These are phyloP conservation scores for Purshia tridentata DNA, from an alignment of 306 rosid genomes.

Conservation along the genomic window DNA sequence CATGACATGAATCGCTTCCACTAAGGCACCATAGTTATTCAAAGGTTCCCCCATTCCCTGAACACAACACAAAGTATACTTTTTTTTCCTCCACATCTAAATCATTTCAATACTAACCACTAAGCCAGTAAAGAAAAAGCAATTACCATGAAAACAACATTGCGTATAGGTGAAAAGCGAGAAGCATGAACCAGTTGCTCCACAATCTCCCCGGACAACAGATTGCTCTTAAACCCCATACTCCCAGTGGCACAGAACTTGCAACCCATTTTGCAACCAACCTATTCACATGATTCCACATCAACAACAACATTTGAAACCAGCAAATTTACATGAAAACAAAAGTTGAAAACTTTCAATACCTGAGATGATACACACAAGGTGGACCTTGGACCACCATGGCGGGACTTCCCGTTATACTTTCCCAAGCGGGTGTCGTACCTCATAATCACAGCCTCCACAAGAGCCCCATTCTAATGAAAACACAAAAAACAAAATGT, in stretches of 20 bases:
- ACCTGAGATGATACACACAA: constrained; percentile 94
- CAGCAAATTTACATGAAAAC: neutral
- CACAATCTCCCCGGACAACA: constrained; percentile 75
- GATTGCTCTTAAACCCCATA: constrained; percentile 88
- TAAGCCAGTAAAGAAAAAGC: neutral
- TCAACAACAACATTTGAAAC: neutral
- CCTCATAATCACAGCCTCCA: constrained; percentile 89
- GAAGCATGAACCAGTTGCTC: constrained; percentile 94
- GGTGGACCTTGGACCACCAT: constrained; percentile 78
- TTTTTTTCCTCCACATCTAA: neutral
- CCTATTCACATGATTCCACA: constrained; percentile 32
- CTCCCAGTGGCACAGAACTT: constrained; percentile 95
- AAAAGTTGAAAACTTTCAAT: neutral
- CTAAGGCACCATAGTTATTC: constrained; percentile 76
- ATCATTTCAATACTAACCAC: neutral
- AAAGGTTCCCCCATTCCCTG: constrained; percentile 99
- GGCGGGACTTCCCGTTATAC: constrained; percentile 75
- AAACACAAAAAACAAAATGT: neutral
- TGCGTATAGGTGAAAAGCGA: constrained; percentile 66
- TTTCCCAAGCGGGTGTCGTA: constrained; percentile 79
- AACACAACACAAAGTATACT: constrained; percentile 5
- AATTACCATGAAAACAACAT: constrained; percentile 88
- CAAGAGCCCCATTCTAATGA: constrained; percentile 63
- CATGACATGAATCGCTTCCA: constrained; percentile 81
- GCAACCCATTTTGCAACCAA: constrained; percentile 99